Evolutionary conservation across 495 filamentous ascomycete genomes (phyloP).

Genomic region (Talaromyces trachyspermus): DNA sequence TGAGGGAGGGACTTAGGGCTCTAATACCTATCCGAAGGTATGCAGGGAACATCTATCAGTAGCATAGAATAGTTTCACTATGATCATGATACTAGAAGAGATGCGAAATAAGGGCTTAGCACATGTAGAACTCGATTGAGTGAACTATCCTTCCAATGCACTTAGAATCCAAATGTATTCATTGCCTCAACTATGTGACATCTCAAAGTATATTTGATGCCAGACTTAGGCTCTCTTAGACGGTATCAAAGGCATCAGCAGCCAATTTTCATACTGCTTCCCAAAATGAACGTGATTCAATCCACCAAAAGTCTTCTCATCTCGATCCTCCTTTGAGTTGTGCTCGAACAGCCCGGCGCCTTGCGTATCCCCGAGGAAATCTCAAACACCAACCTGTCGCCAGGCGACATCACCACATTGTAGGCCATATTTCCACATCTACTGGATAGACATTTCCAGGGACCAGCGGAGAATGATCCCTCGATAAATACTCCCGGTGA

Average conservation of each 20-base stretch:
- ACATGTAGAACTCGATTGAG: neutral
- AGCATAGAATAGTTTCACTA: too few relatives aligned
- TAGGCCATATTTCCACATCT: slow-evolving; percentile 58
- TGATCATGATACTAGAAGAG: too few relatives aligned
- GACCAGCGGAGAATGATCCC: slow-evolving; percentile 41
- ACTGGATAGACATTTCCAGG: slow-evolving; percentile 43
- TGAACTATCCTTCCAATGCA: neutral
- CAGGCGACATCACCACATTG: slow-evolving; percentile 49
- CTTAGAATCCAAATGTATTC: neutral
- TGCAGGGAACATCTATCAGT: too few relatives aligned
- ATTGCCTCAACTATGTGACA: neutral
- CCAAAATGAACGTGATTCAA: slow-evolving; percentile 8
- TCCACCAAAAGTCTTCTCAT: slow-evolving; percentile 6
- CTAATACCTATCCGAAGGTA: too few relatives aligned
- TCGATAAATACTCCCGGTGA: slow-evolving; percentile 45
- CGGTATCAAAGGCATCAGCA: neutral
- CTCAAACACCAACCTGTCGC: slow-evolving; percentile 45
- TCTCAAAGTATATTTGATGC: neutral
- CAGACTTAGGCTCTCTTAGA: neutral
- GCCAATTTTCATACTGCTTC: neutral
- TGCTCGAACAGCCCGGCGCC: slow-evolving; percentile 6
- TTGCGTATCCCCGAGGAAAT: slow-evolving; percentile 44
- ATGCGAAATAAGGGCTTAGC: neutral
- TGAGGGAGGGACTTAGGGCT: too few relatives aligned
- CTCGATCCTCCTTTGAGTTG: slow-evolving; percentile 6